Percentiles rank a stretch among this genome's conserved stretches.
Conservation (phyloP, 495 filamentous ascomycete genomes). For the Cercophora sp. region DNA sequence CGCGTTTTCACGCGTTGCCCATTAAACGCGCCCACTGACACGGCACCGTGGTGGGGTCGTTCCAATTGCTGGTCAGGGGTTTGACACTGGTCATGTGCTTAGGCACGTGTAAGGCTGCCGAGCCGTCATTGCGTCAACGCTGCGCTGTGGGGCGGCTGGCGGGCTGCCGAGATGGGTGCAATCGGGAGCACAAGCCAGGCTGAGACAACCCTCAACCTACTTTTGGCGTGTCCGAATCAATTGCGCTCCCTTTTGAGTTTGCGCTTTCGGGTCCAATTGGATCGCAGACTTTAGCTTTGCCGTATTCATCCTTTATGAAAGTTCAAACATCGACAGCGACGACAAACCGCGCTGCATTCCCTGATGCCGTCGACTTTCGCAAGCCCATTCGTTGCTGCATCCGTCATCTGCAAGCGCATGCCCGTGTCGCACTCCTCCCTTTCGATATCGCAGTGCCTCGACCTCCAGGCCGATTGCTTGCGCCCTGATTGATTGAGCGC, state of each 20-base stretch:
- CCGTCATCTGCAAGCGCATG: no score
- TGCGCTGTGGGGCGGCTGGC: background rate
- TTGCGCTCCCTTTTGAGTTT: no score
- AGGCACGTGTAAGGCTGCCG: background rate
- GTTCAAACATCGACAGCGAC: no score
- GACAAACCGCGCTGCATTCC: no score
- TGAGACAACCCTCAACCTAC: background rate
- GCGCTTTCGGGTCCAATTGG: no score
- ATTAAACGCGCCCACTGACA: slow-evolving; percentile 4
- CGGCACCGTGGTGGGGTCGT: background rate
- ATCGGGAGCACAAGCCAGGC: background rate
- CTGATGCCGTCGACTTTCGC: no score
- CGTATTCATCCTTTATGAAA: no score
- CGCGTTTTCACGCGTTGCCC: slow-evolving; percentile 14
- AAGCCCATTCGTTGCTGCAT: no score
- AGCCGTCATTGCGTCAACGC: slow-evolving; percentile 6
- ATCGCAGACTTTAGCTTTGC: no score
- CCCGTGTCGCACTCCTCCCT: no score
- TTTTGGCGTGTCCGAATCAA: no score
- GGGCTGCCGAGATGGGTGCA: background rate
- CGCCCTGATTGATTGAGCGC: background rate
- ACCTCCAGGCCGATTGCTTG: background rate
- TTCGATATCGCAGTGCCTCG: no score
- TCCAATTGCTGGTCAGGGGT: background rate
- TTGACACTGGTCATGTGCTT: background rate